phyloP scores from a whole-genome alignment of 306 rosid species.

The Dalbergia oliveri region DNA sequence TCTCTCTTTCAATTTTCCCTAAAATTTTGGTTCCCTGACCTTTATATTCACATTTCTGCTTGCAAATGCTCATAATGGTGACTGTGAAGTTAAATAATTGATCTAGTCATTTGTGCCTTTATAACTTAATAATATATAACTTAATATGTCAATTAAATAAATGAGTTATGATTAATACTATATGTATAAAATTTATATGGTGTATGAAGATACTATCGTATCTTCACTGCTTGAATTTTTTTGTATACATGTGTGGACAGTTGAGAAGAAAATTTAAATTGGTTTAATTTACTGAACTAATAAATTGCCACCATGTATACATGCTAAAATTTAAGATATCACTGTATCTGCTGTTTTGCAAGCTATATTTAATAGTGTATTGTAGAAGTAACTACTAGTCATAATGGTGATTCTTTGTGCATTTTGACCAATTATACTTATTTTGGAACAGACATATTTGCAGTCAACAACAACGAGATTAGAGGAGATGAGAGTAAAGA shows the following conservation, averaged over 20 bases:
- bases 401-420: background rate
- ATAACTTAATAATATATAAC: no score
- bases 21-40: background rate
- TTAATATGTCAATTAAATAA: no score
- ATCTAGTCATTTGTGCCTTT: background rate
- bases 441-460: constrained; percentile 77
- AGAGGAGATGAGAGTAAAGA: constrained; percentile 96
- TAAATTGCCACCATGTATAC: background rate
- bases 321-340: background rate
- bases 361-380: background rate
- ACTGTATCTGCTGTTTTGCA: background rate
- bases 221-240: background rate
- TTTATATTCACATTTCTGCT: constrained; percentile 17
- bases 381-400: background rate
- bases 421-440: constrained; percentile 43
- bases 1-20: constrained; percentile 10
- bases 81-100: background rate
- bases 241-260: background rate
- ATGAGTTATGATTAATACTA: background rate
- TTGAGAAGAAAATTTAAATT: background rate
- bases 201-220: background rate
- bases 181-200: background rate
- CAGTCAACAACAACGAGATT: constrained; percentile 88
- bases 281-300: constrained; percentile 2
- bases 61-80: background rate